Base-by-base conservation (phyloP, 495 filamentous ascomycete species). In the Penicillium herquei region DNA sequence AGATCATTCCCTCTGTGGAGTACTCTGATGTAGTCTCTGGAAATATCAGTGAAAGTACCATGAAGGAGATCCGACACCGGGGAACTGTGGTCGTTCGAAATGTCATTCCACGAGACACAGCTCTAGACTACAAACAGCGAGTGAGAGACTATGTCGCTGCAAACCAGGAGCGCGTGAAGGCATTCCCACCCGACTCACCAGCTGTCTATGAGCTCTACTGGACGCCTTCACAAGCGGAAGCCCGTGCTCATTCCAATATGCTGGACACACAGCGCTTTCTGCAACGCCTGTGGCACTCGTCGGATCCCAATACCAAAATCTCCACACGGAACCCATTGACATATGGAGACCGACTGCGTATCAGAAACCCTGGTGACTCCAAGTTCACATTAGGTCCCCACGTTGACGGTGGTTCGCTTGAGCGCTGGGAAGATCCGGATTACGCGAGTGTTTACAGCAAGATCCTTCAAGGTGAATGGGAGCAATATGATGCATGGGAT, bases 171-270 rank as follows among this genome's bases (percentile, higher is more conserved):
- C 64, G 58, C 30, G 71, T 76, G 7, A 78, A 74, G 39, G 73
- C 83, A 9, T 82, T 86, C 59, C 84, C 84, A 0, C 51, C 77
- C 1, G 76, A 83, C 16, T 80, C 79, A 11, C 91, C 91, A 0
- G 85, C 90, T 48, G 90, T 96, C 4, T 92, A 86, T 62, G 92
- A 96, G 65, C 75, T 96, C 3, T 96, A 96, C 74, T 96, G 92
- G 92, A 88, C 88, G 1, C 81, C 83, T 7, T 73, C 86, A 4
- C 91, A 96, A 62, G 73, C 89, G 30, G 79, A 82, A 39, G 91
- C 92, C 10, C 81, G 92, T 13, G 75, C 81, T 0, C 87, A 96
- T 67, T 79, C 87, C 9, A 85, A 87, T 47, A 55, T 96, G 57
- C 73, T 96, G 4, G 69, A 77, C 32, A 77, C 86, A 0, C 90